Evolutionary conservation across 108 stramenopile genomes (phyloP), one percentile per base, ranked within the genome.

Genomic region (Nitzschia palea): DNA sequence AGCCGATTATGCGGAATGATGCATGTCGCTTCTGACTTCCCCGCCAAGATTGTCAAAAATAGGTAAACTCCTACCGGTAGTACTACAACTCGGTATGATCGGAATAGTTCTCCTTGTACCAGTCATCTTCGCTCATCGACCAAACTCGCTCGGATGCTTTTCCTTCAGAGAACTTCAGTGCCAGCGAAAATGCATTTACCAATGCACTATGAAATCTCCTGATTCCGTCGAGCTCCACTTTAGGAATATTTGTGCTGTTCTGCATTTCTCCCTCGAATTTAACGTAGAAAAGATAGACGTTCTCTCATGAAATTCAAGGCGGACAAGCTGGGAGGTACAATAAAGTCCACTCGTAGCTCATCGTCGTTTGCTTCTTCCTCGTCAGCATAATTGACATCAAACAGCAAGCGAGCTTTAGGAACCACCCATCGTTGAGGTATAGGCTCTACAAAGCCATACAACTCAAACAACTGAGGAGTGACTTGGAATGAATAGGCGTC

Each of bases 401-500:
- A 61, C 22, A 42, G n/a, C 1, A 61, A 12, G 10, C 42, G 37
- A 15, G 15, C 9, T 17, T 1, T 22, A 2, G 60, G 60, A 43
- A 61, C 17, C 1, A 43, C 23, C 60, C 60, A 61, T 17, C 60
- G 60, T 26, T 61, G 60, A 6, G 60, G 60, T 1, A 27, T 25
- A 1, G 28, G 26, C 26, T 61, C 60, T 1, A 61, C 60, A 61
- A 61, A 61, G 20, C 60, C 60, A 29, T 43, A 61, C 1, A 44
- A 25, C 15, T 61, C 60, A 61, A 61, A 44, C 29, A 61, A 14
- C 23, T 61, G 40, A 26, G 60, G 60, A 1, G 60, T 61, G 2
- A 12, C 42, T 4, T 44, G 26, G 23, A 61, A 44, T 10, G 17
- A 9, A 20, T 1, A 10, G 8, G 20, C 12, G 10, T 20, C 17